Conservation (phyloP, 148 eudicot genomes). For the Nepenthes gracilis region DNA sequence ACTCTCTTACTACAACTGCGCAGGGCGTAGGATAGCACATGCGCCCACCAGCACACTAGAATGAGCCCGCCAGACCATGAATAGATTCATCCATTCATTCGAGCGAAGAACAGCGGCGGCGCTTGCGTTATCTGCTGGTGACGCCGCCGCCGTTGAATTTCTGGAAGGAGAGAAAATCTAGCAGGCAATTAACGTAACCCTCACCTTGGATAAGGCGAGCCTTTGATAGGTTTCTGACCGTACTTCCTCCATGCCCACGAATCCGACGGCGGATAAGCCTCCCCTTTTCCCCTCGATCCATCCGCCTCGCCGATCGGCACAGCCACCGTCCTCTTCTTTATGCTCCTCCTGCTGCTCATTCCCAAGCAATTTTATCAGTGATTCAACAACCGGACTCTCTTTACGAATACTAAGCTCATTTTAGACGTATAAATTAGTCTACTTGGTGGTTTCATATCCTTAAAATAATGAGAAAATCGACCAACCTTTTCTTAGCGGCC, state of each 20-base stretch:
- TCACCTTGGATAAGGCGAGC: conserved; percentile 63
- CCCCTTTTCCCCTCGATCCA: conserved; percentile 35
- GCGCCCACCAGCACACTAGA: no score
- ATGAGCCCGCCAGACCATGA: no score
- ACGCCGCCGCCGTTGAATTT: no score
- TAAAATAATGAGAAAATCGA: background rate
- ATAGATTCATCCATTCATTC: no score
- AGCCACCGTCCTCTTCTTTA: conserved; percentile 34
- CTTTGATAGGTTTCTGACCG: conserved; percentile 72
- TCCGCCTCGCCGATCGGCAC: conserved; percentile 37
- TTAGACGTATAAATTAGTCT: background rate
- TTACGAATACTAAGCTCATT: background rate
- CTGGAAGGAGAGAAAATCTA: background rate
- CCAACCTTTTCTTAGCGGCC: conserved; percentile 50
- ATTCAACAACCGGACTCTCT: background rate
- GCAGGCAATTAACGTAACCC: background rate
- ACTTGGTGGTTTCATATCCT: no score
- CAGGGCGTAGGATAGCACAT: no score
- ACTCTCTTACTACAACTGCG: no score
- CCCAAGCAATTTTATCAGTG: background rate
- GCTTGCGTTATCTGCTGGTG: no score
- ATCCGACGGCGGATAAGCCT: conserved; percentile 62
- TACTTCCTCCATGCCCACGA: conserved; percentile 79
- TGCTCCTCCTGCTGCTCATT: conserved; percentile 27
- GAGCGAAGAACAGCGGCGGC: no score